Evolutionary conservation across 768 basidiomycete species (phyloP).

Genomic region (Hericium alpestre): DNA sequence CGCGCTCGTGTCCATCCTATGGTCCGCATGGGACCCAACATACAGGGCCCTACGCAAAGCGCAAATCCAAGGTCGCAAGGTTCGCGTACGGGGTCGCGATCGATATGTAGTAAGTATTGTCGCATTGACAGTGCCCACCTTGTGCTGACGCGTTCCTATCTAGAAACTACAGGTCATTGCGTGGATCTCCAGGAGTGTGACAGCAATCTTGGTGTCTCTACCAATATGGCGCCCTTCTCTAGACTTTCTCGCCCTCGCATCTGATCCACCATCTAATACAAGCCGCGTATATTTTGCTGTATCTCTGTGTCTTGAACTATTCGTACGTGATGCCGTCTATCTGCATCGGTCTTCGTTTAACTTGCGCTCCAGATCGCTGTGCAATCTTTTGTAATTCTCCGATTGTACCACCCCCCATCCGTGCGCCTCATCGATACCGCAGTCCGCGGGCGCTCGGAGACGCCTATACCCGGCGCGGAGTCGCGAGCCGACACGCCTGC

Average conservation of each 20-base stretch:
- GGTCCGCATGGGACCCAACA: constrained; percentile 83
- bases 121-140: not conserved
- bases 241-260: constrained; percentile 28
- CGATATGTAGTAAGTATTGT: constrained; percentile 45
- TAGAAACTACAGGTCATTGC: constrained; percentile 49
- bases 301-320: constrained; percentile 40
- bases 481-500: not conserved
- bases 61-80: constrained; percentile 58
- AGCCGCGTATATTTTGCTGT: constrained; percentile 37
- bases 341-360: not conserved
- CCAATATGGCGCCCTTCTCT: constrained; percentile 30
- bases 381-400: constrained; percentile 44
- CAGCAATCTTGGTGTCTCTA: constrained; percentile 35
- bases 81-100: constrained; percentile 55
- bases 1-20: constrained; percentile 51
- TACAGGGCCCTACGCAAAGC: constrained; percentile 51
- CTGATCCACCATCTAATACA: constrained; percentile 24
- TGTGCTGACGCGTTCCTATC: constrained; percentile 1
- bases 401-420: constrained; percentile 56
- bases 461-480: constrained; percentile 22
- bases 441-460: constrained; percentile 31
- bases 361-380: constrained; percentile 33
- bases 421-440: constrained; percentile 59
- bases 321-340: constrained; percentile 30
- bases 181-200: constrained; percentile 48